phyloP scores from a whole-genome alignment of 345 rosid species.

The Geranium rotundifolium region DNA sequence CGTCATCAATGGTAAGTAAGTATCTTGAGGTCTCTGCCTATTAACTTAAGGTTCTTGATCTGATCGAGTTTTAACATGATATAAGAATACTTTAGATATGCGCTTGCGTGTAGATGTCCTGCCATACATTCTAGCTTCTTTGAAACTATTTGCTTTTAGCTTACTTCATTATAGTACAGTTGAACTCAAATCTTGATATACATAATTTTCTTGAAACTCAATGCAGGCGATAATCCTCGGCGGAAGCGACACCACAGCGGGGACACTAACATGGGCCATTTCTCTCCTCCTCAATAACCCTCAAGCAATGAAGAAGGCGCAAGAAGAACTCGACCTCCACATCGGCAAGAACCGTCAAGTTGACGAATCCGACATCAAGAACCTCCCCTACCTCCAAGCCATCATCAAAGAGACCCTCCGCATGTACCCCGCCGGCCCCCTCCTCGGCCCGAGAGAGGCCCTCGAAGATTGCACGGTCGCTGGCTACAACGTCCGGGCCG shows the following conservation, averaged over 20 bases:
- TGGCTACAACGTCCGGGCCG: conserved; percentile 30
- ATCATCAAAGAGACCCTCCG: conserved; percentile 50
- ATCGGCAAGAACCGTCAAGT: conserved; percentile 39
- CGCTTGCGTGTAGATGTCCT: too few relatives aligned
- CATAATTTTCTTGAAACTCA: too few relatives aligned
- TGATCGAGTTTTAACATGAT: too few relatives aligned
- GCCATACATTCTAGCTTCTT: too few relatives aligned
- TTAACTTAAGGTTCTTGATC: too few relatives aligned
- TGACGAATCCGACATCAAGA: conserved; percentile 36
- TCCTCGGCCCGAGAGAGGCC: conserved; percentile 39
- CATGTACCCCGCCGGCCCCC: conserved; percentile 48
- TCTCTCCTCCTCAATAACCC: conserved; percentile 46
- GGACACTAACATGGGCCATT: conserved; percentile 49
- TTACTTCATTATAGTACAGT: too few relatives aligned
- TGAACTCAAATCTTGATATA: too few relatives aligned
- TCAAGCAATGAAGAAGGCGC: conserved; percentile 27
- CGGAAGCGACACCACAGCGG: conserved; percentile 34
- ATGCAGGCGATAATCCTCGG: conserved; percentile 39
- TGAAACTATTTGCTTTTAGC: too few relatives aligned
- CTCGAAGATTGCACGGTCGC: conserved; percentile 35
- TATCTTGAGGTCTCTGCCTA: too few relatives aligned
- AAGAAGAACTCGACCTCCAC: conserved; percentile 35
- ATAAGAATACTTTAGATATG: too few relatives aligned
- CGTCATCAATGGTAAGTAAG: too few relatives aligned
- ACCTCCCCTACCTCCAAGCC: conserved; percentile 43